Evolutionary conservation across 1,284 basidiomycete genomes (phyloP), one percentile per base, ranked within the genome.

Genomic region (Pascua guehoae): DNA sequence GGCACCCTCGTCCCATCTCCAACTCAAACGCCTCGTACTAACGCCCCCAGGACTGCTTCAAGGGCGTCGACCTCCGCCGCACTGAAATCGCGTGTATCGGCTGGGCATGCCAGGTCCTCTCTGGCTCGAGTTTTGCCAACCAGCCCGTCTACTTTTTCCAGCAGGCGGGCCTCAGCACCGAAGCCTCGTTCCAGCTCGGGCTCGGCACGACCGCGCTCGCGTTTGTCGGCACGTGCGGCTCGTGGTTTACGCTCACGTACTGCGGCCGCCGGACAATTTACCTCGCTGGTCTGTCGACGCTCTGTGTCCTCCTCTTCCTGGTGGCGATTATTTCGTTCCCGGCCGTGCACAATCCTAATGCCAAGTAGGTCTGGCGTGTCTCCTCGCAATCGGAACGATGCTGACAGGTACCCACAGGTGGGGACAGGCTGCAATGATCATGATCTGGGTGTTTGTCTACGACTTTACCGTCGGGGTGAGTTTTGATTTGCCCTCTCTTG

Each of bases 241-340:
- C 66, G 2, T 68, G 66, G 66, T 45, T 57, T 37, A 58, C 65
- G 4, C 40, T 67, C 8, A 60, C 59, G 16, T 60, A 61, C 39
- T 61, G 74, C 54, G 79, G 79, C n/a, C 74, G 79, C 38, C 73
- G 79, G 18, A 67, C 71, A 5, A 65, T 81, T 37, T 81, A 80
- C 73, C 62, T 78, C 47, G 53, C 51, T 32, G 81, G 80, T 32
- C 71, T 80, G 49, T 55, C 63, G 45, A 47, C 59, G 51, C 76
- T 79, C 69, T 62, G 66, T 43, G 52, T 73, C 49, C 66, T 77
- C 15, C 70, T 81, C 43, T 63, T 79, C 58, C 57, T 75, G 62
- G 74, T 79, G 58, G 80, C 79, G 38, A 68, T 64, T 5, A 63
- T 60, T 10, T 45, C 54, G 14, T 59, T 64, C 54, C 42, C 54